A percentile compares a stretch with the other conserved stretches of the same genome.
These are phyloP conservation scores for Phytophthora ohioensis DNA, from an alignment of 352 stramenopile species.

Conservation along the genomic window DNA sequence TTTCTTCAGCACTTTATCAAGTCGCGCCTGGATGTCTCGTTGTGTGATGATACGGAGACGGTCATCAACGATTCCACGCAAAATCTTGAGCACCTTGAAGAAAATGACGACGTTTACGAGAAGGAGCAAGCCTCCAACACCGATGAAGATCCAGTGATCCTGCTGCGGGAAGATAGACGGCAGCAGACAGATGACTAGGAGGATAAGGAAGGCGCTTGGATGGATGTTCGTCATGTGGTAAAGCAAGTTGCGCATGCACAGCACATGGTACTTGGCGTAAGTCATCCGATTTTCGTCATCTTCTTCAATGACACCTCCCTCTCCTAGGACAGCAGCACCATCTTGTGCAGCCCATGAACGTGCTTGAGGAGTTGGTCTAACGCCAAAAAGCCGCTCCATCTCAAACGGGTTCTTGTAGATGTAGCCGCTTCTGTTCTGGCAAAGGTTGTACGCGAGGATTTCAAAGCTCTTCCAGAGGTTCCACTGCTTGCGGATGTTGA, in stretches of 20 bases:
- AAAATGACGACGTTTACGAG: constrained; percentile 84
- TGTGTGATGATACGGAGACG: constrained; percentile 75
- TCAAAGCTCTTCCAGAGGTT: constrained; percentile 90
- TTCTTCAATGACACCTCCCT: constrained; percentile 24
- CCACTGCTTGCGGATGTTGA: constrained; percentile 87
- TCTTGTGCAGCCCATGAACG: constrained; percentile 15
- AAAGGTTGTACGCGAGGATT: constrained; percentile 91
- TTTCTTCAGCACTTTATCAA: constrained; percentile 36
- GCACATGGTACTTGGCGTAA: constrained; percentile 79
- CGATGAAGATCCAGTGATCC: constrained; percentile 84
- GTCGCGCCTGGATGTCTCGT: constrained; percentile 64
- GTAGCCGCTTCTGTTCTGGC: constrained; percentile 85
- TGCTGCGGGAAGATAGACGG: constrained; percentile 66
- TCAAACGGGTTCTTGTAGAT: constrained; percentile 91
- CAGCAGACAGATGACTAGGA: constrained; percentile 77
- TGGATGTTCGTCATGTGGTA: constrained; percentile 86
- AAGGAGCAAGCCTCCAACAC: constrained; percentile 60
- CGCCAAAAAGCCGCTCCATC: constrained; percentile 84
- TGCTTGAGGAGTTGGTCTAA: constrained; percentile 31
- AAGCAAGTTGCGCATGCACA: constrained; percentile 89
- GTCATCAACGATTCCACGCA: constrained; percentile 87
- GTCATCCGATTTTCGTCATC: constrained; percentile 53
- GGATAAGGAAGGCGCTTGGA: constrained; percentile 79
- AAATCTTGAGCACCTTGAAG: constrained; percentile 85
- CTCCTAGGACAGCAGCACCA: background rate